Evolutionary conservation across 352 stramenopile genomes (phyloP).

Genomic region (Pythium volutum): DNA sequence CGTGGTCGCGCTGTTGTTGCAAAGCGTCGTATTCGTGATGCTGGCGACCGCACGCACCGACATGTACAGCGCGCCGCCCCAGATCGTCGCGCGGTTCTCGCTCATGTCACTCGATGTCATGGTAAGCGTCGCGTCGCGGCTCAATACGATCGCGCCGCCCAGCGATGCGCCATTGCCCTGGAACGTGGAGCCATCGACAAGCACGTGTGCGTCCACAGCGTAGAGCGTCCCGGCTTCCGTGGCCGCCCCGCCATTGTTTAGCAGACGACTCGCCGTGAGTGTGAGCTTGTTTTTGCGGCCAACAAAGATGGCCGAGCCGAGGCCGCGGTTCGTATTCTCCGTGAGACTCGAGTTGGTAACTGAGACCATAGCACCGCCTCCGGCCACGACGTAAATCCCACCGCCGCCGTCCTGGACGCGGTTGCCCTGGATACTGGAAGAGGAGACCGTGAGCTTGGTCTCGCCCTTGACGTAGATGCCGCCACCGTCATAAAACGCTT

Average conservation of each 20-base stretch:
- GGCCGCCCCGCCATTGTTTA: slow-evolving; percentile 32
- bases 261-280: slow-evolving; percentile 24
- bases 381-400: slow-evolving; percentile 42
- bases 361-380: slow-evolving; percentile 22
- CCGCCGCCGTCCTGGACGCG: slow-evolving; percentile 42
- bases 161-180: slow-evolving; percentile 31
- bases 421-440: slow-evolving; percentile 32
- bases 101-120: slow-evolving; percentile 17
- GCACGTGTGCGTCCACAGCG: slow-evolving; percentile 37
- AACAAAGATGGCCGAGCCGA: slow-evolving; percentile 50
- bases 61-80: slow-evolving; percentile 47
- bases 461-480: slow-evolving; percentile 44
- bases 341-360: slow-evolving; percentile 35
- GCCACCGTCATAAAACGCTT: slow-evolving; percentile 60
- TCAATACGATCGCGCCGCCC: slow-evolving; percentile 52
- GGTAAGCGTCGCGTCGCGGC: slow-evolving; percentile 31
- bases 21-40: slow-evolving; percentile 30
- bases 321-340: slow-evolving; percentile 43
- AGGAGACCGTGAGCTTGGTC: slow-evolving; percentile 23
- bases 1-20: slow-evolving; percentile 39
- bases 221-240: slow-evolving; percentile 49
- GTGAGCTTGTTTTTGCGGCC: slow-evolving; percentile 45
- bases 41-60: slow-evolving; percentile 40
- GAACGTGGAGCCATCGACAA: slow-evolving; percentile 28
- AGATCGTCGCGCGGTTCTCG: slow-evolving; percentile 35